Evolutionary conservation across 1,284 basidiomycete genomes (phyloP).

Genomic region (Serendipita sp.): DNA sequence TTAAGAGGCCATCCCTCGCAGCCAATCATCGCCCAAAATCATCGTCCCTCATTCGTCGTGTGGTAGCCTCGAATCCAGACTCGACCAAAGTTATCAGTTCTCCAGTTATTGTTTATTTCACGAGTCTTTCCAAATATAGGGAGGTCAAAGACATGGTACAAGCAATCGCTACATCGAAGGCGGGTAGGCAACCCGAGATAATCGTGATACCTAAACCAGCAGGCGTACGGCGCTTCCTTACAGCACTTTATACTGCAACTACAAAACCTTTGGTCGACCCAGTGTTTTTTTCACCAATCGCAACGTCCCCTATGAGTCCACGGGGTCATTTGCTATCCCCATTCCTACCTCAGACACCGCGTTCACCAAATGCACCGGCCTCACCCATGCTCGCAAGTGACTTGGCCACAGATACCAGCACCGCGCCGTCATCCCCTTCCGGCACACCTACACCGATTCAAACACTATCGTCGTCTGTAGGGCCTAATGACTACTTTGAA

Average conservation of each 20-base stretch:
- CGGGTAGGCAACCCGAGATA: conserved; percentile 50
- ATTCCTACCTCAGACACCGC: conserved; percentile 23
- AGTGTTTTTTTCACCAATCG: conserved; percentile 72
- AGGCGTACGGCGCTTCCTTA: conserved; percentile 79
- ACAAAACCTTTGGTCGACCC: conserved; percentile 77
- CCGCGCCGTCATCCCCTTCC: background rate
- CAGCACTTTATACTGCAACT: conserved; percentile 75
- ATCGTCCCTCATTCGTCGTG: conserved; percentile 57
- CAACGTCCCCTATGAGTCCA: conserved; percentile 75
- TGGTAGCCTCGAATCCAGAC: conserved; percentile 25
- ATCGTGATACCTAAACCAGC: conserved; percentile 93
- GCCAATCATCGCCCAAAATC: conserved; percentile 47
- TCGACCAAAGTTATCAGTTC: conserved; percentile 16
- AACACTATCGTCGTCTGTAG: background rate
- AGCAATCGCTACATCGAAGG: conserved; percentile 39
- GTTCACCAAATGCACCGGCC: background rate
- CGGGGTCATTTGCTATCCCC: conserved; percentile 25
- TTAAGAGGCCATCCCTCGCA: conserved; percentile 62
- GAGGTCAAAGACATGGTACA: conserved; percentile 74
- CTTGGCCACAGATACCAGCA: background rate
- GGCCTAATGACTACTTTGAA: conserved; percentile 28
- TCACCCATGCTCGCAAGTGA: background rate
- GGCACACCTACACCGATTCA: conserved; percentile 4
- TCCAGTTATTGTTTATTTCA: conserved; percentile 74
- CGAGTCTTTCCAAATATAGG: conserved; percentile 79